These are phyloP conservation scores for Sequoia sempervirens DNA, from an alignment of 75 land plant genomes.

Conservation along the genomic window DNA sequence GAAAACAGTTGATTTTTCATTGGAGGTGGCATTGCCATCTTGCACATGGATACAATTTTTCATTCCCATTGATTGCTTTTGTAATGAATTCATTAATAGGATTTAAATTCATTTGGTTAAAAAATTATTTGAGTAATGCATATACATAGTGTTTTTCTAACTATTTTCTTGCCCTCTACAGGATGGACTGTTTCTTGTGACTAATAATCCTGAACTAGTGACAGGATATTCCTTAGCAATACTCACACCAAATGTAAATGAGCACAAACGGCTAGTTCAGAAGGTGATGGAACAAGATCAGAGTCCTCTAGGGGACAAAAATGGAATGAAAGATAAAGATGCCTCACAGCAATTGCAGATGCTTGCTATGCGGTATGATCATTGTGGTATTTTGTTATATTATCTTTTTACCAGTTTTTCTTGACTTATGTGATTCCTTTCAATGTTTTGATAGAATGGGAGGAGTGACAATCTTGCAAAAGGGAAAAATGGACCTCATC, in stretches of 20 bases:
- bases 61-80: background rate
- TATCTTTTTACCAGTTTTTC: background rate
- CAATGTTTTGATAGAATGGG: conserved; percentile 62
- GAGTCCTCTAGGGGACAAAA: conserved; percentile 4
- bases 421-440: background rate
- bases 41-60: background rate
- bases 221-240: conserved; percentile 75
- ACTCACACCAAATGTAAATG: conserved; percentile 87
- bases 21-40: background rate
- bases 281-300: conserved; percentile 42
- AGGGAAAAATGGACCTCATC: conserved; percentile 79
- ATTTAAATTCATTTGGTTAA: background rate
- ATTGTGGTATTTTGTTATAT: background rate
- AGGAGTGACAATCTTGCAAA: conserved; percentile 82
- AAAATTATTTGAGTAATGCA: background rate
- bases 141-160: background rate
- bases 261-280: conserved; percentile 83
- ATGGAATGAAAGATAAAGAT: conserved; percentile 53
- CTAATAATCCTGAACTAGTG: conserved; percentile 78
- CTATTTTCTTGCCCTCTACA: conserved; percentile 16
- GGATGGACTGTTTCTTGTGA: conserved; percentile 96
- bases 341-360: conserved; percentile 47
- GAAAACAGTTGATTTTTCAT: background rate
- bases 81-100: background rate
- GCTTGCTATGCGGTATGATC: conserved; percentile 59